Evolutionary conservation across 75 land plant genomes (phyloP).

Genomic region (Pseudotsuga menziesii): DNA sequence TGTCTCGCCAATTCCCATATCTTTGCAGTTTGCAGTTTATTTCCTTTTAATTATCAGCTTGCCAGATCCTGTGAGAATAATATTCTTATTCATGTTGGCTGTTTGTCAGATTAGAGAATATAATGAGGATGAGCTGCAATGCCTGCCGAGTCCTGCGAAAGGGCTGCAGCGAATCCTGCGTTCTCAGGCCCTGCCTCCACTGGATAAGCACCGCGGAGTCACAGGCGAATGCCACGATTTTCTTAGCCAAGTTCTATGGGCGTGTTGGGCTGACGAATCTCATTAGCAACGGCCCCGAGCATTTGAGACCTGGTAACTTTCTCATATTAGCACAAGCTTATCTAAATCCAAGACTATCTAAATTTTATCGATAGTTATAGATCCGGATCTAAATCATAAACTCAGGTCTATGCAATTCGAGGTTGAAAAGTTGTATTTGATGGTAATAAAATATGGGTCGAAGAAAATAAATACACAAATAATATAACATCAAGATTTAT

Average conservation of each 20-base stretch:
- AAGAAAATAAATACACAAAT: too few species aligned
- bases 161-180: slow-evolving; percentile 76
- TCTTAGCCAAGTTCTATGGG: slow-evolving; percentile 69
- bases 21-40: too few species aligned
- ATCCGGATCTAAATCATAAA: neutral
- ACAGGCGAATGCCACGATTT: slow-evolving; percentile 61
- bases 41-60: too few species aligned
- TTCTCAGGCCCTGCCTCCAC: slow-evolving; percentile 44
- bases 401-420: too few species aligned
- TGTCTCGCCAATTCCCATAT: too few species aligned
- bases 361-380: neutral
- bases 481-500: too few species aligned
- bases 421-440: too few species aligned
- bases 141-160: slow-evolving; percentile 81
- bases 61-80: too few species aligned
- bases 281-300: slow-evolving; percentile 38
- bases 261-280: slow-evolving; percentile 58
- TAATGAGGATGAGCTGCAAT: slow-evolving; percentile 83
- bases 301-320: slow-evolving; percentile 45
- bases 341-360: too few species aligned
- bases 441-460: too few species aligned
- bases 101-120: neutral
- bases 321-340: neutral
- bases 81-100: too few species aligned
- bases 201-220: slow-evolving; percentile 56